Conservation (phyloP, 2,329 filamentous ascomycete species). For the Pestalotiopsis sp. region DNA sequence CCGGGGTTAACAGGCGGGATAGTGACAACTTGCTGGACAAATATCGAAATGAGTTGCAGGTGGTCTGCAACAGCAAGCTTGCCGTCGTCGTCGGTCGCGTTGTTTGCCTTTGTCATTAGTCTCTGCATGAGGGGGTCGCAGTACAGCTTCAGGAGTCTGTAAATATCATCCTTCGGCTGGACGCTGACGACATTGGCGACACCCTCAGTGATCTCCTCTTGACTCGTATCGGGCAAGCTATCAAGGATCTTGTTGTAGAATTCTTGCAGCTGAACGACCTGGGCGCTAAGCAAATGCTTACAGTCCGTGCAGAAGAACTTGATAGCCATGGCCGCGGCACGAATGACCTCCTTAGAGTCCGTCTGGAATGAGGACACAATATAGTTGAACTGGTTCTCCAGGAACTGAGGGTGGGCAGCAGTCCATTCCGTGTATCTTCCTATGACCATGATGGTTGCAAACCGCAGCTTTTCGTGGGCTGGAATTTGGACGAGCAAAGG, state of each 20-base stretch:
- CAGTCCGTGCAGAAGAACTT: conserved; percentile 98
- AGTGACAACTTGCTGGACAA: conserved; percentile 69
- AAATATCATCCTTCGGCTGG: conserved; percentile 78
- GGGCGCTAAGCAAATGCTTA: conserved; percentile 78
- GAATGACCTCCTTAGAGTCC: conserved; percentile 84
- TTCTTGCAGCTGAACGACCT: conserved; percentile 81
- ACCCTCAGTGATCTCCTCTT: conserved; percentile 95
- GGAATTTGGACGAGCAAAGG: conserved; percentile 92
- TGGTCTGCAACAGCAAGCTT: conserved; percentile 91
- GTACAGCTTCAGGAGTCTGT: conserved; percentile 85
- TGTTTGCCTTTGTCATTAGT: conserved; percentile 83
- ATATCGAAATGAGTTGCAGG: conserved; percentile 87
- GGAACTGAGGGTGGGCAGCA: conserved; percentile 84
- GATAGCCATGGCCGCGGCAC: conserved; percentile 89
- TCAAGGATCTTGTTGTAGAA: conserved; percentile 93
- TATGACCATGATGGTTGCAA: conserved; percentile 96
- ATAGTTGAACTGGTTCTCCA: conserved; percentile 92
- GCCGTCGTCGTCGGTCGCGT: conserved; percentile 77
- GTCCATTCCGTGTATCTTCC: conserved; percentile 99
- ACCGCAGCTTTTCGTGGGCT: conserved; percentile 95
- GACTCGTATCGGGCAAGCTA: conserved; percentile 79
- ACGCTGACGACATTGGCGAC: conserved; percentile 89
- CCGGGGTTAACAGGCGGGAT: conserved; percentile 71
- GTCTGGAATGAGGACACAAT: conserved; percentile 92
- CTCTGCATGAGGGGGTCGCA: conserved; percentile 87